These are phyloP conservation scores for Emiliania huxleyi DNA, from an alignment of 78 protist genomes.

Conservation along the genomic window DNA sequence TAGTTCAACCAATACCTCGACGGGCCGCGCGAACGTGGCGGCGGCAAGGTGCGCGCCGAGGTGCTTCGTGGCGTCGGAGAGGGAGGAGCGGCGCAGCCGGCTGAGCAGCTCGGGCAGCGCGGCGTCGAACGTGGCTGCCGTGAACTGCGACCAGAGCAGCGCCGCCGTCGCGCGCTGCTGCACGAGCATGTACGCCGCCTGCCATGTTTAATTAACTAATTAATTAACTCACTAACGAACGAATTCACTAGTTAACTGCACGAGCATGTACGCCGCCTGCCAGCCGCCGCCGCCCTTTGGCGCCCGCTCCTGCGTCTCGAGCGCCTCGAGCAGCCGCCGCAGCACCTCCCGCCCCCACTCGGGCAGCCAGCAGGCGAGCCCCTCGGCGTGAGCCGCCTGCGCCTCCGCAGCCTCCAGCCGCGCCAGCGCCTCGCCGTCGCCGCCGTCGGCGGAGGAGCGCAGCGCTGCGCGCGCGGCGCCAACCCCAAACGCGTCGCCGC, in stretches of 20 bases:
- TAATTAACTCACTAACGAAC: no score
- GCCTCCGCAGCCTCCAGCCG: background rate
- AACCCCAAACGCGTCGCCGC: background rate
- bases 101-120: background rate
- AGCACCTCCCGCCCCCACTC: background rate
- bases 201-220: no score
- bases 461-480: background rate
- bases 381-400: background rate
- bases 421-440: background rate
- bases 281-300: background rate
- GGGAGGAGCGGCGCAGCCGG: background rate
- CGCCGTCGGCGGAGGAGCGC: no score
- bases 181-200: no score
- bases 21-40: no score
- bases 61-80: background rate
- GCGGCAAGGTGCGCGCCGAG: background rate
- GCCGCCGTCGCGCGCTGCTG: background rate
- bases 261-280: background rate
- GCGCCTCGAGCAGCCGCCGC: background rate
- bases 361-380: background rate
- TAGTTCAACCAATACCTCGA: no score
- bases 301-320: background rate
- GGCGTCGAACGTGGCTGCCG: no score
- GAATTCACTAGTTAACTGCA: no score
- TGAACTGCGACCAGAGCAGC: background rate